phyloP scores from a whole-genome alignment of 805 yeast genomes.

The Metschnikowia arizonensis region DNA sequence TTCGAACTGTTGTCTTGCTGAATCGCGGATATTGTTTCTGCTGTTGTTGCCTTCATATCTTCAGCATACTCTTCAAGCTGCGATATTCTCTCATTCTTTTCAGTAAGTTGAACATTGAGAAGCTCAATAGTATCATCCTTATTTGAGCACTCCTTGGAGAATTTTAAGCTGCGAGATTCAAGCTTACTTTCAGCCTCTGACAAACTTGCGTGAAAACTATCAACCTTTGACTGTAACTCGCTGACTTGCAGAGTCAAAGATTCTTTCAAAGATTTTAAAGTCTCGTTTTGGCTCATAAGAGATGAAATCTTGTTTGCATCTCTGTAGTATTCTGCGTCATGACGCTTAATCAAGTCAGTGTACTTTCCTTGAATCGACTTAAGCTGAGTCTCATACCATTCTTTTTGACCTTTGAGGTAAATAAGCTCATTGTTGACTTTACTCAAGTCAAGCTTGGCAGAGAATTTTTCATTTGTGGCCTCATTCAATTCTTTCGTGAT shows the following conservation, averaged over 20 bases:
- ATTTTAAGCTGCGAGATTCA: conserved; percentile 46
- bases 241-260: conserved; percentile 37
- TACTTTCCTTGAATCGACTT: conserved; percentile 31
- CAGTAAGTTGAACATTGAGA: conserved; percentile 49
- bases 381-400: conserved; percentile 40
- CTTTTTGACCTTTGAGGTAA: conserved; percentile 32
- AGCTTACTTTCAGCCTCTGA: conserved; percentile 23
- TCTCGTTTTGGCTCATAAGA: conserved; percentile 17
- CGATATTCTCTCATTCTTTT: conserved; percentile 47
- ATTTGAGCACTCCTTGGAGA: conserved; percentile 36
- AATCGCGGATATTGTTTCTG: conserved; percentile 30
- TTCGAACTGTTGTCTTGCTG: conserved; percentile 36
- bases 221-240: conserved; percentile 42
- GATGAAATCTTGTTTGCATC: conserved; percentile 28
- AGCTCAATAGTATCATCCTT: conserved; percentile 60
- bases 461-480: conserved; percentile 34
- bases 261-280: conserved; percentile 34
- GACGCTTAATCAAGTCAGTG: conserved; percentile 36
- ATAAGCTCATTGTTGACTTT: conserved; percentile 33
- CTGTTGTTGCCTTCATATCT: conserved; percentile 37
- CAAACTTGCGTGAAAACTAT: conserved; percentile 20
- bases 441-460: conserved; percentile 32
- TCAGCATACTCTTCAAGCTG: conserved; percentile 50
- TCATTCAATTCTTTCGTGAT: conserved; percentile 35
- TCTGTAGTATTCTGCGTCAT: conserved; percentile 33